Percentiles rank a stretch among this genome's conserved stretches.
Evolutionary conservation across 257 asterid species (phyloP).

Genomic region (Solanum dulcamara): DNA sequence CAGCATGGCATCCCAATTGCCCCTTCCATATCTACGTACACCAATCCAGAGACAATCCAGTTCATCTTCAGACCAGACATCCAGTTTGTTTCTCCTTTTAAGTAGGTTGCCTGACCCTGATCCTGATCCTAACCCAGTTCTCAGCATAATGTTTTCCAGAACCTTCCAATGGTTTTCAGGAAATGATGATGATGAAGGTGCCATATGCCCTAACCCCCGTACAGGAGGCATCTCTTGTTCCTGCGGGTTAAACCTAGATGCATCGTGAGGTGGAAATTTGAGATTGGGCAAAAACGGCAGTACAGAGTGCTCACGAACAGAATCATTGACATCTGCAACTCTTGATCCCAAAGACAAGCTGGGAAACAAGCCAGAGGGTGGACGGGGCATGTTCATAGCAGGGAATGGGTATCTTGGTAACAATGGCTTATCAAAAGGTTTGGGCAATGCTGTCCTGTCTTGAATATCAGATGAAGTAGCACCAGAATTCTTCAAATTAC

Average conservation of each 20-base stretch:
- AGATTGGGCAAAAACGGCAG: conserved; percentile 65
- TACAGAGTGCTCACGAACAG: conserved; percentile 36
- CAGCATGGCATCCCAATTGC: conserved; percentile 86
- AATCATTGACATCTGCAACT: conserved; percentile 28
- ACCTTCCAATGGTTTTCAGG: conserved; percentile 83
- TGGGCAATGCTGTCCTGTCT: conserved; percentile 60
- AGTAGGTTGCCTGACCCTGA: conserved; percentile 45
- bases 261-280: conserved; percentile 41
- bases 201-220: conserved; percentile 45
- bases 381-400: conserved; percentile 27
- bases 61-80: conserved; percentile 92
- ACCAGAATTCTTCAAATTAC: conserved; percentile 29
- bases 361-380: conserved; percentile 52
- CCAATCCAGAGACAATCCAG: conserved; percentile 97
- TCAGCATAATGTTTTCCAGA: conserved; percentile 60
- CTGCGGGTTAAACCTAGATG: conserved; percentile 38
- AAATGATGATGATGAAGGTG: conserved; percentile 49
- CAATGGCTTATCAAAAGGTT: conserved; percentile 62
- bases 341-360: conserved; percentile 74
- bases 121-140: conserved; percentile 74
- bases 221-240: conserved; percentile 47
- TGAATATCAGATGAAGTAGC: conserved; percentile 46
- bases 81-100: conserved; percentile 40
- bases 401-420: conserved; percentile 57
- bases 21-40: conserved; percentile 85